Evolutionary conservation across 2,329 filamentous ascomycete genomes (phyloP), one percentile per base, ranked within the genome.

Genomic region (Colletotrichum abscissum): DNA sequence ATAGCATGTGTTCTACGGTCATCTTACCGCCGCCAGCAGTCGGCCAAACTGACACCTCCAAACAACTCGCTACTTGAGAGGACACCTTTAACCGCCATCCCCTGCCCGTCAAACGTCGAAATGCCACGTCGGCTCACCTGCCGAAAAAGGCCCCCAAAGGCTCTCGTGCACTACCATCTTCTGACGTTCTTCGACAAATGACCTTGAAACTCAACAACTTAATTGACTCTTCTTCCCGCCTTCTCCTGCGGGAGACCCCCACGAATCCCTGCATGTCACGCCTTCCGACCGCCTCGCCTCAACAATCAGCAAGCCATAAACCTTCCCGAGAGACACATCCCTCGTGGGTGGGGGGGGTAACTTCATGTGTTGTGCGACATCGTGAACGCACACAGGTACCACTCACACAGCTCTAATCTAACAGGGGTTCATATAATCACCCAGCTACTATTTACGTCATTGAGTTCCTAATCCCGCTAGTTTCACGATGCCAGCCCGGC

Each of bases 401-500:
- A 35, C 35, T 52, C 59, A 35, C 55, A 28, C 8, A 33, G 49
- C 63, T 56, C 54, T 70, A 19, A 35, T 55, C 62, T 22, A 52
- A 35, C 67, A 65, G 60, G 67, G 70, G 46, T 24, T 5, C 46
- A 46, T 62, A 62, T 19, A 52, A 60, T 24, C 70, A 46, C 60
- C 56, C 8, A 24, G 60, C 60, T 62, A 46, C 35, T 49, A 49
- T 35, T 73, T 73, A 71, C 71, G 71, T 73, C 71, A 73, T 66
- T 62, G 30, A 56, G 12, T 16, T 65, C 35, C 35, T 22, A 70
- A 38, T 54, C 55, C 49, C 46, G 67, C 60, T 66, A 73, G 60
- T 16, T 19, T 73, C 71, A 71, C 67, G 67, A 73, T 73, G 60
- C 46, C 35, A 22, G 71, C 71, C 60, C 71, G 70, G 60, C 71